These are phyloP conservation scores for Mortierella sp. DNA, from an alignment of 371 early-diverging fungal species.

Conservation along the genomic window DNA sequence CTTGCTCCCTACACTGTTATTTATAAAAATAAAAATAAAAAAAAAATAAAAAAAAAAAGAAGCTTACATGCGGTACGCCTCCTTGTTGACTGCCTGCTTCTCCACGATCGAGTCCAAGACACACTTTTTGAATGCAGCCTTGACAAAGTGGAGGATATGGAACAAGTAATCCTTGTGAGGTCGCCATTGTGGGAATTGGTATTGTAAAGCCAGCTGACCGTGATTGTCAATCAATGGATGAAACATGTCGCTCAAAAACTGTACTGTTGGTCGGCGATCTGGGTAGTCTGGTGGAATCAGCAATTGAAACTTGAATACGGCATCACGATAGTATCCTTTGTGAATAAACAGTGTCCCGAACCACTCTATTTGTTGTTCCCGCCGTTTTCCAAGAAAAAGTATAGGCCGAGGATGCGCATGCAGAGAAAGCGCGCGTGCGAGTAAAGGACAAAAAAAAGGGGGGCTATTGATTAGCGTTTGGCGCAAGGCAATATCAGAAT, in stretches of 20 bases:
- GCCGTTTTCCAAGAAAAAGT: neutral
- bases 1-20: neutral
- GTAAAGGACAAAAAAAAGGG: neutral
- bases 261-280: conserved; percentile 85
- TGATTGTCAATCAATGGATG: conserved; percentile 93
- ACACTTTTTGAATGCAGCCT: conserved; percentile 84
- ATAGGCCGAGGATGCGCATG: neutral
- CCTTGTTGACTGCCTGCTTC: conserved; percentile 78
- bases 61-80: conserved; percentile 78
- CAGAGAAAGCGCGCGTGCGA: neutral
- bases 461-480: neutral
- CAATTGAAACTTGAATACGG: conserved; percentile 93
- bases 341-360: conserved; percentile 89
- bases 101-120: conserved; percentile 80
- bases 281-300: conserved; percentile 91
- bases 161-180: conserved; percentile 85
- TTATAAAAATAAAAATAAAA: neutral
- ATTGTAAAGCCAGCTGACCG: conserved; percentile 70
- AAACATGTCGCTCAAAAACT: conserved; percentile 91
- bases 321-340: conserved; percentile 92
- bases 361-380: conserved; percentile 71
- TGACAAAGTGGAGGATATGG: conserved; percentile 88
- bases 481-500: neutral
- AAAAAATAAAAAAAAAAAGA: neutral
- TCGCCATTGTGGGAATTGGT: conserved; percentile 86